Percentiles rank a stretch among this genome's conserved stretches.
Conservation (phyloP, 1,139 yeast genomes). For the Protomyces inundatus region DNA sequence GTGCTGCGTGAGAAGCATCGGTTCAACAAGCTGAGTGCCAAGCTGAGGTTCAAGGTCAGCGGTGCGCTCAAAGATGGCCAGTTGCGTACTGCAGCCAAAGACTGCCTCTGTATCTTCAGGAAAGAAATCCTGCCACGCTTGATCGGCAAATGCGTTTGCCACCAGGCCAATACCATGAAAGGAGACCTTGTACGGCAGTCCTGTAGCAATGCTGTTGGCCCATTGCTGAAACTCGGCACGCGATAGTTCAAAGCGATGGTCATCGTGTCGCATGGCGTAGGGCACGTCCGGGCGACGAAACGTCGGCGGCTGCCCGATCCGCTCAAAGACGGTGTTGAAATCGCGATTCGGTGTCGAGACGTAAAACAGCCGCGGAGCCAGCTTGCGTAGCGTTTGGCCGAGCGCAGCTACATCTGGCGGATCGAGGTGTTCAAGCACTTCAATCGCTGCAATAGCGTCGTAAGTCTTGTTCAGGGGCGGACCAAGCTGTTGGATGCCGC, state of each 20-base stretch:
- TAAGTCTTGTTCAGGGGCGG: not conserved
- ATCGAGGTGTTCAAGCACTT: slow-evolving; percentile 24
- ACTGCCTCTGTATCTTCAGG: not conserved
- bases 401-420: slow-evolving; percentile 7
- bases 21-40: not conserved
- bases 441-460: slow-evolving; percentile 27
- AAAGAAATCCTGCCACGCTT: slow-evolving; percentile 2
- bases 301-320: not conserved
- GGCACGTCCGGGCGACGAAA: not conserved
- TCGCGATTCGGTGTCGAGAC: slow-evolving; percentile 26
- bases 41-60: not conserved
- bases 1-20: not conserved
- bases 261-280: slow-evolving; percentile 22
- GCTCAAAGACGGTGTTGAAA: slow-evolving; percentile 18
- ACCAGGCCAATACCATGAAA: slow-evolving; percentile 9
- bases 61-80: slow-evolving; percentile 4
- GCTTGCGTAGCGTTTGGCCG: not conserved
- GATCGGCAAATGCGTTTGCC: slow-evolving; percentile 6
- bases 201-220: not conserved
- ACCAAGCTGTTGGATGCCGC: slow-evolving; percentile 10
- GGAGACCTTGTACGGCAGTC: slow-evolving; percentile 1
- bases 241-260: slow-evolving; percentile 25
- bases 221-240: slow-evolving; percentile 18
- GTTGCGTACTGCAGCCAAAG: slow-evolving; percentile 12
- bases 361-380: slow-evolving; percentile 8